A percentile compares a stretch with the other conserved stretches of the same genome.
Evolutionary conservation across 78 protist species (phyloP).

Genomic region (Cyanophora paradoxa): DNA sequence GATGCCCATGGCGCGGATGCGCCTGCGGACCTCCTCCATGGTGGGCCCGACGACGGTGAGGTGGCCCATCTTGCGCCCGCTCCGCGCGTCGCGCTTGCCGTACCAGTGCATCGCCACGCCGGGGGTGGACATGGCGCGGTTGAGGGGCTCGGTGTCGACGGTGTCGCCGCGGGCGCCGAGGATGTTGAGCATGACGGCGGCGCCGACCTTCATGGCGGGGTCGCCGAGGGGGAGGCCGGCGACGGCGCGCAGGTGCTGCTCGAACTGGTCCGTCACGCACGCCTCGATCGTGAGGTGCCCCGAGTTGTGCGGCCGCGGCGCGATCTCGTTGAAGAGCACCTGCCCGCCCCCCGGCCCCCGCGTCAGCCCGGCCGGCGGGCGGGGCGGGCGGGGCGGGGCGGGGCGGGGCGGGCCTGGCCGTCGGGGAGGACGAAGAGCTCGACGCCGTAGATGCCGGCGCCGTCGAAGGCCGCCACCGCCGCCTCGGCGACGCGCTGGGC

Average conservation of each 20-base stretch:
- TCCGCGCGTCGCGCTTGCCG: conserved; percentile 60
- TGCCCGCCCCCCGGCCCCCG: too few relatives aligned
- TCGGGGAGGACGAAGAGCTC: conserved; percentile 67
- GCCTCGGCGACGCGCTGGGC: neutral
- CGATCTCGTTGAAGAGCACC: conserved; percentile 80
- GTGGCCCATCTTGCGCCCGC: conserved; percentile 80
- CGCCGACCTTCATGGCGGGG: conserved; percentile 16
- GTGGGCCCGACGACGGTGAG: conserved; percentile 38
- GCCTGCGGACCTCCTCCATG: neutral
- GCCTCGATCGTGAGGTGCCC: conserved; percentile 91
- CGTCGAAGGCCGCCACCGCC: conserved; percentile 22
- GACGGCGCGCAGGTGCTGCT: conserved; percentile 76
- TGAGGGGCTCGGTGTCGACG: neutral
- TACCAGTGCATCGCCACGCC: conserved; percentile 35
- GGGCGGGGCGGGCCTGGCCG: too few relatives aligned
- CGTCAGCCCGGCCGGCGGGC: neutral
- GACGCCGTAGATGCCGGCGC: conserved; percentile 68
- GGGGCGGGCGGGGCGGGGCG: too few relatives aligned
- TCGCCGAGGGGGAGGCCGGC: conserved; percentile 67
- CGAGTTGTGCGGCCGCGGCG: conserved; percentile 88
- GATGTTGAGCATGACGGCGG: conserved; percentile 41
- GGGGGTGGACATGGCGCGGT: conserved; percentile 3
- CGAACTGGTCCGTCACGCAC: conserved; percentile 71
- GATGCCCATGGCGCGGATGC: neutral
- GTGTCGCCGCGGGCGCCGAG: conserved; percentile 28